Base-by-base conservation (phyloP, 257 asterid genomes). In the Scutellaria minor region DNA sequence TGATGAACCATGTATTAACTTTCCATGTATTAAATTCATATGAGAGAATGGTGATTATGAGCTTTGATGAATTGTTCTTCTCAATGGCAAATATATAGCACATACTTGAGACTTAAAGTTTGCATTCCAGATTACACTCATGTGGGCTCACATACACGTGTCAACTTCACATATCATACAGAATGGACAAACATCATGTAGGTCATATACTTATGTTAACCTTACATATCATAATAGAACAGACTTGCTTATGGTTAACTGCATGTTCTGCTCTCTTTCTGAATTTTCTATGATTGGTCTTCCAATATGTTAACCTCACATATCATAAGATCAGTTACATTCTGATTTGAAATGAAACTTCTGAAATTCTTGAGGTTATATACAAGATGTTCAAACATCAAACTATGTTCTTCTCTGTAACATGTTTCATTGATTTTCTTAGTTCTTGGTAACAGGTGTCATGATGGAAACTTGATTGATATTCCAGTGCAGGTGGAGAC, bases 401-500 rank as follows among this genome's bases (percentile, higher is more conserved):
- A 1, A 24, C 27, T 31, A 31, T 31, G 37, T 31, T 31, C 3
- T 31, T 31, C 37, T 31, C 52, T 67, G 54, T 62, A 47, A 57
- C 48, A 7, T 41, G 12, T 44, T 56, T 57, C 73, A 67, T 68
- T 20, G 40, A 7, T 68, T 59, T 57, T 44, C 50, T 31, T 67
- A 27, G 45, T 48, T 72, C 72, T 55, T 78, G 62, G 50, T 35
- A 24, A 54, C 80, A 90, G 97, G 76, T 92, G 98, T 75, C 56
- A 4, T 58, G 96, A 92, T 64, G 83, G 87, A 10, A 92, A 90
- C 79, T 79, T 90, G 80, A 51, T 90, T 42, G 96, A 88, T 51
- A 69, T 92, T 78, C 98, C 98, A 6, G 98, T 88, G 58, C 87
- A 85, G 76, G 88, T 92, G 76, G 98, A 92, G 80, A 87, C 91